These are phyloP conservation scores for Aspergillus leporis DNA, from an alignment of 495 filamentous ascomycete species.

Conservation along the genomic window DNA sequence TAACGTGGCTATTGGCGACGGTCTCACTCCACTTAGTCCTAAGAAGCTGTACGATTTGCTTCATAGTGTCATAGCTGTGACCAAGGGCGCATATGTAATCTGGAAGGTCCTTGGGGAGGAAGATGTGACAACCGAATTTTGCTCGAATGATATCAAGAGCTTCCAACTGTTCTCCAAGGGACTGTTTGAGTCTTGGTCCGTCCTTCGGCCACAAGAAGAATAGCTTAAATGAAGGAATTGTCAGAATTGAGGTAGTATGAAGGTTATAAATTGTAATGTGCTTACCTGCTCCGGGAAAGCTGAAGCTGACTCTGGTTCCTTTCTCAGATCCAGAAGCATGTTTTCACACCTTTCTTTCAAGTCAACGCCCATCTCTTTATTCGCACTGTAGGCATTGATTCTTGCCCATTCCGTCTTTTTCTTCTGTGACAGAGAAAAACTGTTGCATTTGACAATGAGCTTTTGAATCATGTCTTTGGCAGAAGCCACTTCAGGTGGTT, in stretches of 20 bases:
- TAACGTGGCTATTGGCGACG: slow-evolving; percentile 31
- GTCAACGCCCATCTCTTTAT: slow-evolving; percentile 21
- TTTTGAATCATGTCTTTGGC: slow-evolving; percentile 26
- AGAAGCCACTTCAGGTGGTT: slow-evolving; percentile 22
- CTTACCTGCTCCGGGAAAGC: slow-evolving; percentile 30
- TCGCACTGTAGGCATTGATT: slow-evolving; percentile 17
- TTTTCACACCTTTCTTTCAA: slow-evolving; percentile 26
- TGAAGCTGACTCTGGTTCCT: slow-evolving; percentile 24
- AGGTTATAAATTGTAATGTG: background rate
- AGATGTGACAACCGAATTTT: slow-evolving; percentile 29
- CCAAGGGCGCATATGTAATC: slow-evolving; percentile 29
- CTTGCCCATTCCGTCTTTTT: slow-evolving; percentile 25
- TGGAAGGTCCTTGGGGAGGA: slow-evolving; percentile 33
- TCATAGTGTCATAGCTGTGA: slow-evolving; percentile 24
- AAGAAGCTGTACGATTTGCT: slow-evolving; percentile 36
- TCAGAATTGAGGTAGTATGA: background rate
- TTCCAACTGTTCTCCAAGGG: slow-evolving; percentile 48
- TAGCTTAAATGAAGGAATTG: slow-evolving; percentile 18
- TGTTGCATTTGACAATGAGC: slow-evolving; percentile 24
- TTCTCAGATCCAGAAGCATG: slow-evolving; percentile 29
- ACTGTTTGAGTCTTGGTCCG: slow-evolving; percentile 33
- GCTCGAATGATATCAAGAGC: slow-evolving; percentile 47
- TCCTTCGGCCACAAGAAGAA: slow-evolving; percentile 49
- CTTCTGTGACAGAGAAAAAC: slow-evolving; percentile 4
- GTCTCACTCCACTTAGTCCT: slow-evolving; percentile 34